These are phyloP conservation scores for Beauveria asiatica DNA, from an alignment of 2,329 filamentous ascomycete species.

Conservation along the genomic window DNA sequence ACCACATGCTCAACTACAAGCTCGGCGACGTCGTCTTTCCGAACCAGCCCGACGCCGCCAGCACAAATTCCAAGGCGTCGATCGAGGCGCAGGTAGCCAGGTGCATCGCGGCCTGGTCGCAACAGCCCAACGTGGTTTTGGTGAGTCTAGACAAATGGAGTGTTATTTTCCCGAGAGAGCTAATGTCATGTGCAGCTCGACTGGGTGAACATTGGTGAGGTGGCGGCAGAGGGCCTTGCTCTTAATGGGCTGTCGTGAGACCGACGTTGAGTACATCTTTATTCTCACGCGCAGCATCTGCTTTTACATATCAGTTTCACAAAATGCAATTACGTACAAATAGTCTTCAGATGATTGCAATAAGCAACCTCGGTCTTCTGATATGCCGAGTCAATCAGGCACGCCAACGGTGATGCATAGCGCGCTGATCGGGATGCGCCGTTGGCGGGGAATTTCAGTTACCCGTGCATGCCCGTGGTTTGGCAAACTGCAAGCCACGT, in stretches of 20 bases:
- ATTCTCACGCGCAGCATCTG: neutral
- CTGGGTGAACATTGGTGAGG: constrained; percentile 33
- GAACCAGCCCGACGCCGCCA: constrained; percentile 20
- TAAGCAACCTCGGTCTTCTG: no score
- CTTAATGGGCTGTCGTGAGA: constrained; percentile 28
- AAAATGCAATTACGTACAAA: neutral
- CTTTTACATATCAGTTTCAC: no score
- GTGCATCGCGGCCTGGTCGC: constrained; percentile 19
- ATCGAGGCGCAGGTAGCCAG: constrained; percentile 22
- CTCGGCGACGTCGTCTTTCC: constrained; percentile 28
- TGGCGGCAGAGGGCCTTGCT: constrained; percentile 27
- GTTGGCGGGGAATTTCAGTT: neutral
- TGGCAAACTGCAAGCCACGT: neutral
- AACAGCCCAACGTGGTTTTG: constrained; percentile 25
- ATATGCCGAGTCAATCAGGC: neutral
- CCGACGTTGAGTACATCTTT: no score
- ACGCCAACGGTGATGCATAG: neutral
- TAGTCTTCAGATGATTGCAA: no score
- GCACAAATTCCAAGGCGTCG: constrained; percentile 27
- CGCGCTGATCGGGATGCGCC: neutral
- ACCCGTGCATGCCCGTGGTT: neutral
- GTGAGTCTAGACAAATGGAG: constrained; percentile 19
- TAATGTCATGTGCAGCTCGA: constrained; percentile 28
- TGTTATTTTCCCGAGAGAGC: neutral
- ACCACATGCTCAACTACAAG: constrained; percentile 24